These are phyloP conservation scores for Choanephora cucurbitarum DNA, from an alignment of 371 early-diverging fungal genomes.

Conservation along the genomic window DNA sequence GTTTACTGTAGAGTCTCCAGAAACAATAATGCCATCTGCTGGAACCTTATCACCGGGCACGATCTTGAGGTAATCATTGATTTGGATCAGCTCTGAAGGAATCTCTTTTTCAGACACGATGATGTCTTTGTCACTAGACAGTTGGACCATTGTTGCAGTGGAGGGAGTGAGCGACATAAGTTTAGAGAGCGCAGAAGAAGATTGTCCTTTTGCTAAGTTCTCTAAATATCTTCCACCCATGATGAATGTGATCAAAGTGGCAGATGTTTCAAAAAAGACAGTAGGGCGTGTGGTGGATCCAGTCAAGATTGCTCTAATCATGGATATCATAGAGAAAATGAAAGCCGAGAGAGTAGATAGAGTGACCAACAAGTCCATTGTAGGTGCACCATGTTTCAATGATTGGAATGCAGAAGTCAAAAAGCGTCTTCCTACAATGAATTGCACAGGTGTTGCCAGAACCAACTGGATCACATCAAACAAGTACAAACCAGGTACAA, in stretches of 20 bases:
- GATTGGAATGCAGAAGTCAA: constrained; percentile 79
- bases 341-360: constrained; percentile 88
- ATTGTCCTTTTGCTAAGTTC: constrained; percentile 92
- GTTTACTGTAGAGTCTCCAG: constrained; percentile 87
- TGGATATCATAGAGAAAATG: constrained; percentile 67
- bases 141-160: constrained; percentile 44
- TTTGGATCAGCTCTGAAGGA: constrained; percentile 84
- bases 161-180: constrained; percentile 87
- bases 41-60: constrained; percentile 94
- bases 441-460: constrained; percentile 90
- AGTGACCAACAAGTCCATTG: constrained; percentile 95
- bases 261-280: constrained; percentile 92
- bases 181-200: constrained; percentile 86
- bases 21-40: constrained; percentile 88
- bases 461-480: constrained; percentile 58
- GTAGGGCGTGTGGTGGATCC: constrained; percentile 54
- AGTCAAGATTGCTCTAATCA: constrained; percentile 32
- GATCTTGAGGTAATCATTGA: constrained; percentile 82
- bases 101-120: constrained; percentile 69
- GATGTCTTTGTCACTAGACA: constrained; percentile 11
- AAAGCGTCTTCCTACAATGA: constrained; percentile 83
- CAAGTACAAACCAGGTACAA: constrained; percentile 66
- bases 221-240: constrained; percentile 89
- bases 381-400: constrained; percentile 77
- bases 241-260: constrained; percentile 90